Evolutionary conservation across 805 yeast species (phyloP), one percentile per base, ranked within the genome.

Genomic region (Nakazawaea wyomingensis): DNA sequence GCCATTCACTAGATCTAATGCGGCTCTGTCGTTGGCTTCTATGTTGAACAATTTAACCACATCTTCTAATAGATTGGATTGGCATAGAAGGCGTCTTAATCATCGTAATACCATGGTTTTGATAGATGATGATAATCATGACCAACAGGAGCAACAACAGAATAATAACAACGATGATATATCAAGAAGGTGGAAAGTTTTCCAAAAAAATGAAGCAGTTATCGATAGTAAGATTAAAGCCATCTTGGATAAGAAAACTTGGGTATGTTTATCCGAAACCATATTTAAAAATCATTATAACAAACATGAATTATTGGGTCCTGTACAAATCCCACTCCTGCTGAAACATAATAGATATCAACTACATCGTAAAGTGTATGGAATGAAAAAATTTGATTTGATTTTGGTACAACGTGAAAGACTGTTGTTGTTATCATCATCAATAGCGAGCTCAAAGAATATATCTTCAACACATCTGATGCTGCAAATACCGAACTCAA

Each of bases 51-150:
- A 31, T n/a, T 32, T 41, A 11, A 36, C 45, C 6, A 31, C 45
- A 2, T 30, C 40, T 7, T 29, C 40, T 4, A 36, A 29, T 24
- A 9, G 35, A 8, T 29, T 36, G 30, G 27, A 16, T 28, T 33
- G 33, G 19, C 37, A 33, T 24, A 21, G 27, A 14, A 18, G 54
- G 5, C 54, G 53, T 8, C 57, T 53, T 6, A 60, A 52, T 4
- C 55, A 54, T 2, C 54, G 53, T 3, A 53, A 53, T 9, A 50
- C 50, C 6, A 54, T 48, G 7, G 55, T 52, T n/a, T 51, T 41
- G 5, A 54, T 51, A 4, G 56, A 53, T 9, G 56, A 51, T 13
- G 59, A 21, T n/a, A 34, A 41, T 21, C 33, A 33, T 13, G 27
- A 14, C 13, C n/a, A n/a, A n/a, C n/a, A n/a, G n/a, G n/a, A n/a